Base-by-base conservation (phyloP, 2,329 filamentous ascomycete genomes). In the Bipolaris oryzae region DNA sequence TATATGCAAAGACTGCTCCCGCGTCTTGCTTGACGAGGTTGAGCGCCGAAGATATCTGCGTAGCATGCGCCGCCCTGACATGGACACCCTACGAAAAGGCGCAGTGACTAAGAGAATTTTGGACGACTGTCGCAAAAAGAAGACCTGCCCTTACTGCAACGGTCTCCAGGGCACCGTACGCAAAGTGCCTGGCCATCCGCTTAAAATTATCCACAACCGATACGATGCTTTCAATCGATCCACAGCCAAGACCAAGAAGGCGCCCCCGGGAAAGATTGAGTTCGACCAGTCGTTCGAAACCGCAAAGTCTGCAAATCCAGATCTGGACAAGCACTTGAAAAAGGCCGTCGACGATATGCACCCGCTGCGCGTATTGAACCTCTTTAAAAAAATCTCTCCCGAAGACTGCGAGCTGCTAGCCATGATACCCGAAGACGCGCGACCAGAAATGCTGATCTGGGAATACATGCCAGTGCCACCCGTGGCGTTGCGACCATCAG, bases 391-490 rank as follows among this genome's bases (percentile, higher is more conserved):
- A 71, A 92, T 99, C 53, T 89, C 87, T 11, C 85, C 90, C 2
- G 85, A 86, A 7, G 95, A 99, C 74, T 96, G 94, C 74, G 93
- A 98, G 75, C 82, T 99, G 20, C 82, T 99, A 1, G 94, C 94
- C 4, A 85, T 99, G 68, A 88, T 97, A 69, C 91, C 93, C 1
- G 83, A 86, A 13, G 92, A 96, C 67, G 92, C 92, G 10, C 85
- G 93, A 16, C 95, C 95, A 0, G 95, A 99, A 74, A 96, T 96
- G 87, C 96, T 98, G 75, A 87, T 99, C 42, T 99, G 95, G 95
- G 93, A 96, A 72, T 96, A 92, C 70, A 84, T 99, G 34, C 95
- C 95, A 1, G 94, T 94, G 0, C 94, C 95, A 1, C 95, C 95
- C 0, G 91, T 98, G 5, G 96, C 92, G 66, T 96, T 99, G 68